Conservation (phyloP, 768 basidiomycete species). For the Macrolepiota dolichaula region DNA sequence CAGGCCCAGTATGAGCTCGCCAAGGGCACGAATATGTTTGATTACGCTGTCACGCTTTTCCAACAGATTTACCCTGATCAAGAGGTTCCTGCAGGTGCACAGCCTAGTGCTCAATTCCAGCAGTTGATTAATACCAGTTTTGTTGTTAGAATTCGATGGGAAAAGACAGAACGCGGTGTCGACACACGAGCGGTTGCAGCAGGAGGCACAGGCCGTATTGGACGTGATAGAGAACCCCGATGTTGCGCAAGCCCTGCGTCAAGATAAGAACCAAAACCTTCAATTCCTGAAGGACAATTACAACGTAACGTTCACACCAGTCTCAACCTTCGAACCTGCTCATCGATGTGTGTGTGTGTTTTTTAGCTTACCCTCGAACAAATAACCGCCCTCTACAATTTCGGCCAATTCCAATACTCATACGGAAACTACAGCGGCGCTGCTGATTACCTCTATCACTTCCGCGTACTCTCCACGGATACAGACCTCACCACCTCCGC, state of each 20-base stretch:
- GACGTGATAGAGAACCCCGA: slow-evolving; percentile 97
- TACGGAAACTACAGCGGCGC: slow-evolving; percentile 96
- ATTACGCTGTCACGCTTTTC: slow-evolving; percentile 83
- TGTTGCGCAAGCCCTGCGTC: slow-evolving; percentile 88
- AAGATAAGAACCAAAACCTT: slow-evolving; percentile 97
- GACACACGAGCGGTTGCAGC: slow-evolving; percentile 80
- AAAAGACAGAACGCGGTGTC: slow-evolving; percentile 82
- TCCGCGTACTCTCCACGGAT: slow-evolving; percentile 95
- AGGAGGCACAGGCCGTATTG: slow-evolving; percentile 89
- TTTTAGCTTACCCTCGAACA: slow-evolving; percentile 87
- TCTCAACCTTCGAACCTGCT: not conserved
- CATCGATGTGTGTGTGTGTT: too few species aligned
- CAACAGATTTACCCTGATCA: slow-evolving; percentile 74
- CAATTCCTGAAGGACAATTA: slow-evolving; percentile 93
- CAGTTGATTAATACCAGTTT: not conserved
- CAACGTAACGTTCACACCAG: slow-evolving; percentile 47
- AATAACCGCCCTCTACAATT: slow-evolving; percentile 95
- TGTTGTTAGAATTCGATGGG: slow-evolving; percentile 68
- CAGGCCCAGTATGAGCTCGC: slow-evolving; percentile 96
- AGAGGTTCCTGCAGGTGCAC: slow-evolving; percentile 64
- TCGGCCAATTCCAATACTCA: slow-evolving; percentile 98
- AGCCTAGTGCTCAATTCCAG: not conserved
- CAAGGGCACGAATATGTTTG: slow-evolving; percentile 97
- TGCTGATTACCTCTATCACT: slow-evolving; percentile 97
- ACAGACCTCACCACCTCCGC: slow-evolving; percentile 91